Evolutionary conservation across 2,329 filamentous ascomycete genomes (phyloP), one percentile per base, ranked within the genome.

Genomic region (Aspergillus versicolor): DNA sequence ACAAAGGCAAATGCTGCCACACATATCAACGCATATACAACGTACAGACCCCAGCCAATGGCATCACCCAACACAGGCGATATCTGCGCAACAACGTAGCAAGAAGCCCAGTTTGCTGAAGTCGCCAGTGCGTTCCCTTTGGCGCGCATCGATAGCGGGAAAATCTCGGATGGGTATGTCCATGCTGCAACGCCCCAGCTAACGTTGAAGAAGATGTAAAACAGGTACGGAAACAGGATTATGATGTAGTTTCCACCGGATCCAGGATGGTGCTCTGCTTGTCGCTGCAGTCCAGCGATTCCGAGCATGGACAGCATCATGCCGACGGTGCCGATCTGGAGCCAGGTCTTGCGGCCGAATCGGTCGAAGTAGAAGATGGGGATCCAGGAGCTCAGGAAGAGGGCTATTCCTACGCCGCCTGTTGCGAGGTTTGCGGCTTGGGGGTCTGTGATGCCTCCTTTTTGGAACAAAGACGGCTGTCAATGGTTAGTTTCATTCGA

Each of bases 161-260:
- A 65, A 27, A 63, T 65, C 30, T 65, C 61, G 2, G 61, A 62
- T 2, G 60, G 60, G 37, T 66, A 63, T 0, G 64, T 61, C 61
- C 62, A 63, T 17, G 62, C 61, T 34, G 61, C 61, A 4, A 65
- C 58, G 3, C 58, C 59, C 59, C 63, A 65, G 50, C 59, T 63
- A 15, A 64, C 61, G 37, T 65, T 62, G 58, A 65, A 62, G 27
- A 65, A 65, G 5, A 64, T 54, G 51, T 64, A 65, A 52, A 65
- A 66, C 6, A 61, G 44, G 41, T 65, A 62, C 15, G 60, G 61
- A 37, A 66, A 66, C 15, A 63, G 19, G 9, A 64, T 54, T 3
- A 62, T 63, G 1, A 55, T 59, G 34, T 63, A 61, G 40, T 61
- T 62, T 0, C 57, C 59, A 5, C 11, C 38, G 13, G 58, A 52